phyloP scores from a whole-genome alignment of 805 yeast species.

The Metschnikowia dekortorum region DNA sequence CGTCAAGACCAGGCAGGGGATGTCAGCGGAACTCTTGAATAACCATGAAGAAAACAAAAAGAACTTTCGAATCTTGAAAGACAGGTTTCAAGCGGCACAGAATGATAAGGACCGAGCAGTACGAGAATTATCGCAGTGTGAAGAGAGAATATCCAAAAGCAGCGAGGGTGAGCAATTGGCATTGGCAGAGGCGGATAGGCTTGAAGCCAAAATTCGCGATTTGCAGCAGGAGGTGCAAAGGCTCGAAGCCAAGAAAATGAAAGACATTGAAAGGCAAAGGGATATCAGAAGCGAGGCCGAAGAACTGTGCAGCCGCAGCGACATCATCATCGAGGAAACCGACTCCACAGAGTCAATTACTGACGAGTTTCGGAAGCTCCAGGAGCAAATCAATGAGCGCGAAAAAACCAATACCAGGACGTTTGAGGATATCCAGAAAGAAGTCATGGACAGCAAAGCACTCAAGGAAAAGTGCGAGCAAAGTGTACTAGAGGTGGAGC shows the following conservation, averaged over 20 bases:
- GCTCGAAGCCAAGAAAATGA: conserved; percentile 9
- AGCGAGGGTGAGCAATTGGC: conserved; percentile 18
- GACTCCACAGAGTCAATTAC: conserved; percentile 47
- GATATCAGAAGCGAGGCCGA: conserved; percentile 26
- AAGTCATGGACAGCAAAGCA: conserved; percentile 42
- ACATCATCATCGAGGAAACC: conserved; percentile 35
- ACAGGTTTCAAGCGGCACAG: conserved; percentile 5
- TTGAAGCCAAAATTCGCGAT: conserved; percentile 23
- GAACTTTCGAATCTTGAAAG: conserved; percentile 2
- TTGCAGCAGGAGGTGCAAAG: conserved; percentile 12
- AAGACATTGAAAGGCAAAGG: conserved; percentile 12
- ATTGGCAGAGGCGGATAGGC: conserved; percentile 13
- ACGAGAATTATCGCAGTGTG: conserved; percentile 17
- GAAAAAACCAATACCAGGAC: conserved; percentile 52
- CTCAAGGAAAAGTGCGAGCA: conserved; percentile 40
- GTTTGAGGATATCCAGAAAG: conserved; percentile 49
- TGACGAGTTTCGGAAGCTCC: conserved; percentile 43
- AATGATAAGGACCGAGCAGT: neutral
- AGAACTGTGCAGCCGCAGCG: conserved; percentile 45
- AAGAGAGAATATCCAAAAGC: conserved; percentile 5
- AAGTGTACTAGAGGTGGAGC: conserved; percentile 33
- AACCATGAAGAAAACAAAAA: conserved; percentile 8
- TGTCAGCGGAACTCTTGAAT: conserved; percentile 21
- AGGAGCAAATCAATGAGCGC: conserved; percentile 45
- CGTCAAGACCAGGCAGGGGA: conserved; percentile 23